Evolutionary conservation across 139 green algal genomes (phyloP).

Genomic region (Tetradesmus obliquus): DNA sequence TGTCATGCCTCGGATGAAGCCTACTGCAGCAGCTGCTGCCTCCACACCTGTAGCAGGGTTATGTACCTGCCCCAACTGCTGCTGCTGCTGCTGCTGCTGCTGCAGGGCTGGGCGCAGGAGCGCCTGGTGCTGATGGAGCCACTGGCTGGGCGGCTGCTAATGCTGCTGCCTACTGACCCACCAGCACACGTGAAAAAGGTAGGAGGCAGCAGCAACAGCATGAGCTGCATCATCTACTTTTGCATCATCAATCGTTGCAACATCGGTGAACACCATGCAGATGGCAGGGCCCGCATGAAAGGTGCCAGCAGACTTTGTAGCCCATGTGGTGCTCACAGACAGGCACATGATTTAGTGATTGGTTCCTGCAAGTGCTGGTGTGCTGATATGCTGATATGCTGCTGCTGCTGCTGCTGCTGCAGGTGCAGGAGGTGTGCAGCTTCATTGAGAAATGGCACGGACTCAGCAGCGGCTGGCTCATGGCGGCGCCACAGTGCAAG

Average conservation of each 20-base stretch:
- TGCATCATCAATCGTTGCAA: too few relatives aligned
- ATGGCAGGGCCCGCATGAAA: too few relatives aligned
- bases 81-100: not conserved
- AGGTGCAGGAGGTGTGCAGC: constrained; percentile 36
- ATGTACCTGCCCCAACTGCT: not conserved
- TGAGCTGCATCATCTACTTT: not conserved
- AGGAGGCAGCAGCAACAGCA: not conserved
- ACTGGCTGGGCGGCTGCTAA: constrained; percentile 30
- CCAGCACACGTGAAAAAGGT: constrained; percentile 35
- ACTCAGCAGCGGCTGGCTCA: constrained; percentile 26
- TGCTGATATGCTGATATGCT: not conserved
- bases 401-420: not conserved
- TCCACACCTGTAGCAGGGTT: not conserved
- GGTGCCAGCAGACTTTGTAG: too few relatives aligned
- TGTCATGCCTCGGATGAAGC: not conserved
- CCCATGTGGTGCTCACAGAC: too few relatives aligned
- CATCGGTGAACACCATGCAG: too few relatives aligned
- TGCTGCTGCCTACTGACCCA: constrained; percentile 38
- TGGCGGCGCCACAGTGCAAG: constrained; percentile 1
- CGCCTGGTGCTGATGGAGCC: constrained; percentile 33
- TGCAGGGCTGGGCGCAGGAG: constrained; percentile 44
- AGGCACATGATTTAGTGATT: not conserved
- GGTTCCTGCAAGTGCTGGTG: not conserved
- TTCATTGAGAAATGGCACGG: constrained; percentile 36
- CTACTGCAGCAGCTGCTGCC: not conserved